Conservation (phyloP, 805 yeast species). For the Cyberlindnera sargentensis region DNA sequence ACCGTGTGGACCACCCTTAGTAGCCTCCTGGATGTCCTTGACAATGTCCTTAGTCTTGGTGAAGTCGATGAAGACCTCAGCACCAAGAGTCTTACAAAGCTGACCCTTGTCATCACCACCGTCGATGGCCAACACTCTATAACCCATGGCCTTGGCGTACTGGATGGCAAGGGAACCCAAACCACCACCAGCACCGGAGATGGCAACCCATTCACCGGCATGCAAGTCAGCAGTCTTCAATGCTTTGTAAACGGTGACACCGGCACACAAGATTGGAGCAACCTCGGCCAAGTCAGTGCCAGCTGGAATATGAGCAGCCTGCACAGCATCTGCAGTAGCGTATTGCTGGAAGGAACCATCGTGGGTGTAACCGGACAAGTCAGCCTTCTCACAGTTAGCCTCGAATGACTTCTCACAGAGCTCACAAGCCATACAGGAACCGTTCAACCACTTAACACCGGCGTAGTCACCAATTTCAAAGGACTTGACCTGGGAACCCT, state of each 20-base stretch:
- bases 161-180: constrained; percentile 71
- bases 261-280: constrained; percentile 52
- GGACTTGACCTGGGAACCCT: constrained; percentile 51
- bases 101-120: constrained; percentile 64
- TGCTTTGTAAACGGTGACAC: constrained; percentile 53
- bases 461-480: constrained; percentile 61
- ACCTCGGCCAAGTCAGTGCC: constrained; percentile 49
- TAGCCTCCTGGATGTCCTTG: constrained; percentile 37
- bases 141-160: constrained; percentile 72
- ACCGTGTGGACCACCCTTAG: constrained; percentile 65
- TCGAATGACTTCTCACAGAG: constrained; percentile 52
- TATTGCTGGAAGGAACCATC: constrained; percentile 45
- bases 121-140: constrained; percentile 63
- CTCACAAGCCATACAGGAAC: constrained; percentile 60
- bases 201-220: constrained; percentile 69
- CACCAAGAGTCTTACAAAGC: constrained; percentile 50
- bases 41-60: constrained; percentile 43
- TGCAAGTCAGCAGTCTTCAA: constrained; percentile 47
- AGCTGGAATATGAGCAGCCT: constrained; percentile 51
- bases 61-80: constrained; percentile 56
- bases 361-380: constrained; percentile 67
- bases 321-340: constrained; percentile 59
- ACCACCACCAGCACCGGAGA: constrained; percentile 82
- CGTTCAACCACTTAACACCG: constrained; percentile 65
- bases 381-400: constrained; percentile 63